Evolutionary conservation across 129 eudicot genomes (phyloP).

Genomic region (Oenanthe sinensis): DNA sequence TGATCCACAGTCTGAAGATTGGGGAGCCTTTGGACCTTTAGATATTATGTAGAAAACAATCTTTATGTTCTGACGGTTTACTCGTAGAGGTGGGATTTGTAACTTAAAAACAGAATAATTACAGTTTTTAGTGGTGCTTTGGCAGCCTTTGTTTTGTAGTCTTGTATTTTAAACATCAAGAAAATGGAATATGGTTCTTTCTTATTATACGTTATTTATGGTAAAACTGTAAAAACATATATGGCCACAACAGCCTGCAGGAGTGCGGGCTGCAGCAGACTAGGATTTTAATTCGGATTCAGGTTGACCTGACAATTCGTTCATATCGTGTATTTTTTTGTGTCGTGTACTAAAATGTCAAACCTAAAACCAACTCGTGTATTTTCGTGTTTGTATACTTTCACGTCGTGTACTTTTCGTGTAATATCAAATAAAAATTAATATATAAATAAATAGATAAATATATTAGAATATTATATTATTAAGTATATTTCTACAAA

Average conservation of each 20-base stretch:
- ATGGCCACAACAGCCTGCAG: neutral
- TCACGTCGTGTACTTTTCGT: too few species aligned
- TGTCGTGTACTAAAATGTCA: too few species aligned
- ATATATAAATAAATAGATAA: too few species aligned
- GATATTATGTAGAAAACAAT: conserved; percentile 18
- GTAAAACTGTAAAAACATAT: neutral
- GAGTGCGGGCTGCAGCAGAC: too few species aligned
- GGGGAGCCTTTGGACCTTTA: conserved; percentile 42
- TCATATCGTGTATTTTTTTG: too few species aligned
- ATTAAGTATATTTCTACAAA: too few species aligned
- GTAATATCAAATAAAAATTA: too few species aligned
- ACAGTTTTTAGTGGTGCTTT: neutral
- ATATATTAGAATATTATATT: too few species aligned
- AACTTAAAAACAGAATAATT: neutral
- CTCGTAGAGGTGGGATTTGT: neutral
- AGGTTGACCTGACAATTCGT: too few species aligned
- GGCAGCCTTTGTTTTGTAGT: conserved; percentile 9
- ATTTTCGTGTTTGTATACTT: too few species aligned
- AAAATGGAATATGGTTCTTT: neutral
- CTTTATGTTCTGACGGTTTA: neutral
- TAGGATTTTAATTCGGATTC: too few species aligned
- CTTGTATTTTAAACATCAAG: neutral
- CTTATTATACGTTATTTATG: neutral
- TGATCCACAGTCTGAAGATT: conserved; percentile 58
- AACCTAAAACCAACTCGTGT: too few species aligned